Percentiles rank a stretch among this genome's conserved stretches.
Conservation (phyloP, 192 early-diverging fungal species). For the Coemansia sp. region DNA sequence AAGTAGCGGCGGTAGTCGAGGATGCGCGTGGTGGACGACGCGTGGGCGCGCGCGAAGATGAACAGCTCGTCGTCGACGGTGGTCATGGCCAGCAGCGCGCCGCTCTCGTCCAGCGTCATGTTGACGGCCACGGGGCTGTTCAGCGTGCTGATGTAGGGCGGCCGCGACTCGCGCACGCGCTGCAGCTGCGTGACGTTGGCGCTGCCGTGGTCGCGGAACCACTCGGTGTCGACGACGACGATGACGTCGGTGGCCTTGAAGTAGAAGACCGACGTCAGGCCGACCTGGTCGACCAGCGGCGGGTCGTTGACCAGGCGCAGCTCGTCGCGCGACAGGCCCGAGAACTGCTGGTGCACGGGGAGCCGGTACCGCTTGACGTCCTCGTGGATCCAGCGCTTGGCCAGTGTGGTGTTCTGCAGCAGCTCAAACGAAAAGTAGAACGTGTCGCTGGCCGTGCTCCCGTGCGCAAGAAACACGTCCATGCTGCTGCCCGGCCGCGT, state of each 20-base stretch:
- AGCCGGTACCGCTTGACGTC: conserved; percentile 50
- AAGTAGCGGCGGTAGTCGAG: conserved; percentile 54
- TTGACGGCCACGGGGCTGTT: conserved; percentile 53
- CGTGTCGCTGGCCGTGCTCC: conserved; percentile 37
- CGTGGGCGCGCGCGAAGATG: conserved; percentile 41
- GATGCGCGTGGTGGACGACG: conserved; percentile 31
- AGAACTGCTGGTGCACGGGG: conserved; percentile 51
- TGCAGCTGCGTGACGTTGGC: conserved; percentile 46
- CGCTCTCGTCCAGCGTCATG: conserved; percentile 52
- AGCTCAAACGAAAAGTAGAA: conserved; percentile 52
- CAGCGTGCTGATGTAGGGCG: conserved; percentile 53
- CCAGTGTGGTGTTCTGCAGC: conserved; percentile 47
- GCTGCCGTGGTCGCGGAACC: conserved; percentile 53
- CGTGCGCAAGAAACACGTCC: conserved; percentile 48
- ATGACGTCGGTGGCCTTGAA: conserved; percentile 53
- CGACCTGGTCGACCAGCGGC: conserved; percentile 44
- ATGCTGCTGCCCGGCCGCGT: conserved; percentile 35
- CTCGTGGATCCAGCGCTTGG: conserved; percentile 23
- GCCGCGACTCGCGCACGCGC: conserved; percentile 54
- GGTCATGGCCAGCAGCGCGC: conserved; percentile 49
- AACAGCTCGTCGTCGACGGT: conserved; percentile 54
- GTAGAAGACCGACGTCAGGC: conserved; percentile 49
- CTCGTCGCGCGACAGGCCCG: conserved; percentile 54
- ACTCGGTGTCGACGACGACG: conserved; percentile 46
- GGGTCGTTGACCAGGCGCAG: conserved; percentile 49